These are phyloP conservation scores for Nidularia sp. DNA, from an alignment of 768 basidiomycete species.

Conservation along the genomic window DNA sequence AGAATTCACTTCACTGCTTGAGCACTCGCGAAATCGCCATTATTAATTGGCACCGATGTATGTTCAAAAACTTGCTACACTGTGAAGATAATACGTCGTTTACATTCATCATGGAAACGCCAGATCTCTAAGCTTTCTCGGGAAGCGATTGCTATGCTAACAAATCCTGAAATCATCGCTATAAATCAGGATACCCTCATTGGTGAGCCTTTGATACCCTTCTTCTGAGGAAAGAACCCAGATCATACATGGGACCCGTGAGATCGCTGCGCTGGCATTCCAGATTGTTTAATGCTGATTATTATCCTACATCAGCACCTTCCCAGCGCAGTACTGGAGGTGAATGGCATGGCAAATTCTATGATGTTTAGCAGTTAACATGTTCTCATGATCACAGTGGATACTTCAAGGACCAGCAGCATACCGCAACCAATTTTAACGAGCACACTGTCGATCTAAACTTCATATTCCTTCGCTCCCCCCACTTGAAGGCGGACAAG, in stretches of 20 bases:
- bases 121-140: conserved; percentile 18
- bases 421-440: conserved; percentile 22
- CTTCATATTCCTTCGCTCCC: conserved; percentile 21
- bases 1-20: conserved; percentile 55
- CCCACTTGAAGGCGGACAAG: conserved; percentile 18
- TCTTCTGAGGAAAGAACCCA: conserved; percentile 57
- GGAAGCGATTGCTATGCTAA: conserved; percentile 38
- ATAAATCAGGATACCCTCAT: conserved; percentile 50
- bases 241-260: conserved; percentile 21
- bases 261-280: not conserved
- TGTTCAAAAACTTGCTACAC: conserved; percentile 5
- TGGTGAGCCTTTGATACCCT: conserved; percentile 46
- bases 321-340: conserved; percentile 57
- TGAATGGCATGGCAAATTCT: conserved; percentile 1
- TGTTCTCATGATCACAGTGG: conserved; percentile 6
- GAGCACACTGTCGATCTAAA: conserved; percentile 20
- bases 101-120: not conserved
- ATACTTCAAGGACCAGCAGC: conserved; percentile 18
- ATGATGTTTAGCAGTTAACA: not conserved
- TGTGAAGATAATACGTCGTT: not conserved
- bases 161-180: conserved; percentile 50
- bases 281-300: conserved; percentile 24
- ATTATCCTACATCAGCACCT: conserved; percentile 27
- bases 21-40: conserved; percentile 52
- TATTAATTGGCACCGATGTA: conserved; percentile 47